phyloP scores from a whole-genome alignment of 75 land plant species.

The Isoetes taiwanensis region DNA sequence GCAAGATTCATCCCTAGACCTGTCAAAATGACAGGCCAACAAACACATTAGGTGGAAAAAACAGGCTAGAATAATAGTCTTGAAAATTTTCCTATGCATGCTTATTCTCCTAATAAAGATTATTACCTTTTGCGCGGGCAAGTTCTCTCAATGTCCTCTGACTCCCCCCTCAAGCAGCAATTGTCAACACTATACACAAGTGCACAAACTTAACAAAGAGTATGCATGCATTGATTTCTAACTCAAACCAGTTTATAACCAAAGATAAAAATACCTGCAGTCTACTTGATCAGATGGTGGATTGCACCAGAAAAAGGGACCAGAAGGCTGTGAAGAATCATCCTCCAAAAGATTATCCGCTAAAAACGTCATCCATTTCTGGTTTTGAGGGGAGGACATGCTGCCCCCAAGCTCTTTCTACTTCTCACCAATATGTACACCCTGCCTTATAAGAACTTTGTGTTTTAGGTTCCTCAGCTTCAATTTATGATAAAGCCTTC shows the following conservation, averaged over 20 bases:
- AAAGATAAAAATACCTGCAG: constrained; percentile 15
- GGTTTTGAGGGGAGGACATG: constrained; percentile 25
- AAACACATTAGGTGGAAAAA: neutral
- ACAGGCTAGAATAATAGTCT: neutral
- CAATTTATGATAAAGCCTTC: too few species aligned
- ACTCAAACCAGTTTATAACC: neutral
- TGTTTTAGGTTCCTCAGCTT: too few species aligned
- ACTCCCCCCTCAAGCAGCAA: constrained; percentile 27
- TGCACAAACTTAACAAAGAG: too few species aligned
- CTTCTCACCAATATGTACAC: too few species aligned
- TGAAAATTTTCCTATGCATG: neutral
- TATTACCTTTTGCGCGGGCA: constrained; percentile 40
- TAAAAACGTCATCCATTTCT: constrained; percentile 31
- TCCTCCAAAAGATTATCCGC: constrained; percentile 22
- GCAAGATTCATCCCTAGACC: constrained; percentile 47
- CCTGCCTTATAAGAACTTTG: too few species aligned
- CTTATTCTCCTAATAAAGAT: neutral
- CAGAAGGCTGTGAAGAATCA: constrained; percentile 19
- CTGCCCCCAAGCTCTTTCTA: too few species aligned
- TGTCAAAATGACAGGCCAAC: constrained; percentile 8
- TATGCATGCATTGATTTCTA: too few species aligned
- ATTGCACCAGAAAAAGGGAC: constrained; percentile 17
- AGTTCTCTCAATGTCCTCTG: constrained; percentile 22
- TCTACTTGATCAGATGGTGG: constrained; percentile 14
- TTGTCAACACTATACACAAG: constrained; percentile 29